These are phyloP conservation scores for Mesotaenium endlicherianum DNA, from an alignment of 139 green algal genomes.

Conservation along the genomic window DNA sequence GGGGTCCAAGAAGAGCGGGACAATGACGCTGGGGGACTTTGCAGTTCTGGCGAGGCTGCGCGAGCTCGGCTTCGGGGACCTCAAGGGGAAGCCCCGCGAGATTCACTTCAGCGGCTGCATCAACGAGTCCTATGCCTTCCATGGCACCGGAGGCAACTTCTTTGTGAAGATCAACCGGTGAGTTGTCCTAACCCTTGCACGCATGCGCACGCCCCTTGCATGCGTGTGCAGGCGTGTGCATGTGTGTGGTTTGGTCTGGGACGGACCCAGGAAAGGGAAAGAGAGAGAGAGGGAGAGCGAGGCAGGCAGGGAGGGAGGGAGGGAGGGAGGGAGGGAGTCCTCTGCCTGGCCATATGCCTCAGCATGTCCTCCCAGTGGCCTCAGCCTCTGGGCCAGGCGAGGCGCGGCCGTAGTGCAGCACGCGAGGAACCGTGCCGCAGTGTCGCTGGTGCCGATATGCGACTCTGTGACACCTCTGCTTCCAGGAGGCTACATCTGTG, in stretches of 20 bases:
- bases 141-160: slow-evolving; percentile 33
- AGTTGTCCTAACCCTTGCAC: slow-evolving; percentile 1
- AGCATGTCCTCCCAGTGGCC: no score
- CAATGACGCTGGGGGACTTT: slow-evolving; percentile 21
- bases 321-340: neutral
- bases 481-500: no score
- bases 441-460: no score
- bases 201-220: no score
- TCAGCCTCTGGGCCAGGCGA: no score
- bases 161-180: slow-evolving; percentile 55
- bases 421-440: no score
- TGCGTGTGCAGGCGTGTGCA: no score
- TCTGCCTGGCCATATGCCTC: no score
- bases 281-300: neutral
- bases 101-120: slow-evolving; percentile 52
- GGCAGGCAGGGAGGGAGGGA: neutral
- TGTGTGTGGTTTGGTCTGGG: no score
- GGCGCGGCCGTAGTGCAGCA: no score
- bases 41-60: slow-evolving; percentile 11
- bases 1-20: neutral
- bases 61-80: slow-evolving; percentile 10
- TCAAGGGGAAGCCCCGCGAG: slow-evolving; percentile 29
- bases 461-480: no score
- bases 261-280: neutral
- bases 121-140: slow-evolving; percentile 51